These are phyloP conservation scores for Micractinium conductrix DNA, from an alignment of 139 green algal species.

Conservation along the genomic window DNA sequence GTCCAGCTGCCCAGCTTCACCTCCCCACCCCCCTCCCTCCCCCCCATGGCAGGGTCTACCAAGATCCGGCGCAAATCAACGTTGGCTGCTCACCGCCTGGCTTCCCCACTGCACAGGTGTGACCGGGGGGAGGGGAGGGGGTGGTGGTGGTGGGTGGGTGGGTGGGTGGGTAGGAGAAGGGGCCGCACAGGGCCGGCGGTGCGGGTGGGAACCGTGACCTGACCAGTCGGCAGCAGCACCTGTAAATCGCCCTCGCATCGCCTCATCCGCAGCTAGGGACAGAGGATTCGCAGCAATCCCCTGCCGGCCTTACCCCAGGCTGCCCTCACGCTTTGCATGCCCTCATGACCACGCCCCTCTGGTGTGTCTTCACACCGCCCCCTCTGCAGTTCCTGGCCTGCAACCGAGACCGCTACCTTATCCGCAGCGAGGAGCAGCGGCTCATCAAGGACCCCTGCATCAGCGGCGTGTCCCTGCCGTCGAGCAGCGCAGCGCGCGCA, in stretches of 20 bases:
- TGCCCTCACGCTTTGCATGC: background rate
- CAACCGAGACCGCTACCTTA: background rate
- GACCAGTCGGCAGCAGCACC: background rate
- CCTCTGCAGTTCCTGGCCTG: background rate
- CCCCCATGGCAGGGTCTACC: constrained; percentile 44
- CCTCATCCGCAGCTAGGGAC: no score
- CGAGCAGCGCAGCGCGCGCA: background rate
- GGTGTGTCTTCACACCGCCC: background rate
- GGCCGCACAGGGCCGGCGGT: no score
- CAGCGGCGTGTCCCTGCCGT: background rate
- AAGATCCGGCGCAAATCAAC: constrained; percentile 38
- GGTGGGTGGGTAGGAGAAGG: background rate
- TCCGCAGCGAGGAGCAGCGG: background rate
- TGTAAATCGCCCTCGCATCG: background rate
- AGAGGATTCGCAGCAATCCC: no score
- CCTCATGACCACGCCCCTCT: background rate
- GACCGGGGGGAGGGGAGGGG: no score
- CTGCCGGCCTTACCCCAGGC: background rate
- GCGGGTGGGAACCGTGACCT: background rate
- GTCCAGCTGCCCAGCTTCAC: background rate
- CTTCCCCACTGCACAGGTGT: constrained; percentile 48
- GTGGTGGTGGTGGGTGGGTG: background rate
- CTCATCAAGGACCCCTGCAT: background rate
- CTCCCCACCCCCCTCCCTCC: background rate
- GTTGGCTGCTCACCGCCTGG: constrained; percentile 53